Conservation (phyloP, 2,329 filamentous ascomycete genomes). For the Calonectria pteridis region DNA sequence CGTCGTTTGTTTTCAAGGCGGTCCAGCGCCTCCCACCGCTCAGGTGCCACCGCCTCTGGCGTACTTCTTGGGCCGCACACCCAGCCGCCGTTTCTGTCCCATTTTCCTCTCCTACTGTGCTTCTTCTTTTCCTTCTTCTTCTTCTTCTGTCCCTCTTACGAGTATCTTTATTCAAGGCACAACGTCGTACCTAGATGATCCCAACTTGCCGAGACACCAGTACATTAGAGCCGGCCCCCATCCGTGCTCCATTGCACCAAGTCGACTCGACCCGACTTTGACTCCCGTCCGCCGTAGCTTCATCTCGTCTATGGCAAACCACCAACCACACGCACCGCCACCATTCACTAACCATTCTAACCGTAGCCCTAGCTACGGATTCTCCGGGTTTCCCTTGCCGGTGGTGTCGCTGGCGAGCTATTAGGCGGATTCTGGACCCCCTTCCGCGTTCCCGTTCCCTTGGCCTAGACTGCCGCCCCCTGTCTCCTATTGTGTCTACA, state of each 20-base stretch:
- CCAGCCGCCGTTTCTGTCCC: not conserved
- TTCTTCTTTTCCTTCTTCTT: not conserved
- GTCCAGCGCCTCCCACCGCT: not conserved
- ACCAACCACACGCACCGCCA: conserved; percentile 27
- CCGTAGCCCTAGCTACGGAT: conserved; percentile 10
- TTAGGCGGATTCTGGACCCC: conserved; percentile 14
- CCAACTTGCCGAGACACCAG: conserved; percentile 16
- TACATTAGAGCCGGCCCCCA: conserved; percentile 5
- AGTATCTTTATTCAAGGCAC: not conserved
- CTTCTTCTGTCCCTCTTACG: not conserved
- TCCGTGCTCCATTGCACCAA: conserved; percentile 13
- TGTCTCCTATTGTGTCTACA: conserved; percentile 9
- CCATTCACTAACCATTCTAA: conserved; percentile 33
- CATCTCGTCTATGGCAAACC: conserved; percentile 21
- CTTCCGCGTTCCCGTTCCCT: conserved; percentile 10
- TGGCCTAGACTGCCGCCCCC: conserved; percentile 12
- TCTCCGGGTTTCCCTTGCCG: not conserved
- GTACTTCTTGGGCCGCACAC: conserved; percentile 1
- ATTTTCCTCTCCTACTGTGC: not conserved
- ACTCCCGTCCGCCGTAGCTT: conserved; percentile 2
- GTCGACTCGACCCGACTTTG: conserved; percentile 1
- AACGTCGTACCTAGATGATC: not conserved
- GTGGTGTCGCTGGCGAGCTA: conserved; percentile 2
- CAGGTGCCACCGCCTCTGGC: not conserved
- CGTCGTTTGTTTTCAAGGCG: not conserved